phyloP scores from a whole-genome alignment of 306 rosid species.

The Carpinus viminea region DNA sequence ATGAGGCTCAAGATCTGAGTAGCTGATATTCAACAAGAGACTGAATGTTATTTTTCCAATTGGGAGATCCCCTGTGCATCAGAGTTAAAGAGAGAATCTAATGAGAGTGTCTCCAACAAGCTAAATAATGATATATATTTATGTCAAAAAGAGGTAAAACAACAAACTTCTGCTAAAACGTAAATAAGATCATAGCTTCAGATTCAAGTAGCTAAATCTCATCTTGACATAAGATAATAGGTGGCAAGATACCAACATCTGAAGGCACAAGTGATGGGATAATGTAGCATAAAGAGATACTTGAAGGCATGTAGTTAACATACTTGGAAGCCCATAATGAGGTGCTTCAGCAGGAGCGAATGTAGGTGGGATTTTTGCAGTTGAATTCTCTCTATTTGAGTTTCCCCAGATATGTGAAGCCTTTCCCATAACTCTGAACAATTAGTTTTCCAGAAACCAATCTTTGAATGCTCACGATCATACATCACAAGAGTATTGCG shows the following conservation, averaged over 20 bases:
- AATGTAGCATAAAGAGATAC: neutral
- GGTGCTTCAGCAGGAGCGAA: conserved; percentile 60
- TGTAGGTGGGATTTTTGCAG: conserved; percentile 45
- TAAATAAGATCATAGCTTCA: neutral
- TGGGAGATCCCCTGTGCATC: conserved; percentile 61
- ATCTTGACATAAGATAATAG: neutral
- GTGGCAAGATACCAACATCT: neutral
- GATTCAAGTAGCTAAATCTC: neutral
- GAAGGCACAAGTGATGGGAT: neutral
- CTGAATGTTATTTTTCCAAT: conserved; percentile 64
- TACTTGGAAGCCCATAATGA: conserved; percentile 56
- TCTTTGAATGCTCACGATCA: conserved; percentile 72
- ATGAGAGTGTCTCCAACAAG: neutral
- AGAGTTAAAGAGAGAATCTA: conserved; percentile 15
- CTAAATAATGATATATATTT: conserved; percentile 6
- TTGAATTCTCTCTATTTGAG: conserved; percentile 38
- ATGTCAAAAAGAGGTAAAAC: neutral
- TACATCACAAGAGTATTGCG: conserved; percentile 91
- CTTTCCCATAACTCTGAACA: conserved; percentile 94
- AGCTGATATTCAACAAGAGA: conserved; percentile 70
- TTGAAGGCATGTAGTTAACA: conserved; percentile 22
- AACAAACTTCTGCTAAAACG: neutral
- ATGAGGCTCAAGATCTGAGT: conserved; percentile 66
- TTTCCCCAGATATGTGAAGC: conserved; percentile 54
- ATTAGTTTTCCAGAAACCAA: conserved; percentile 99